phyloP scores from a whole-genome alignment of 371 early-diverging fungal genomes.

The Apophysomyces variabilis region DNA sequence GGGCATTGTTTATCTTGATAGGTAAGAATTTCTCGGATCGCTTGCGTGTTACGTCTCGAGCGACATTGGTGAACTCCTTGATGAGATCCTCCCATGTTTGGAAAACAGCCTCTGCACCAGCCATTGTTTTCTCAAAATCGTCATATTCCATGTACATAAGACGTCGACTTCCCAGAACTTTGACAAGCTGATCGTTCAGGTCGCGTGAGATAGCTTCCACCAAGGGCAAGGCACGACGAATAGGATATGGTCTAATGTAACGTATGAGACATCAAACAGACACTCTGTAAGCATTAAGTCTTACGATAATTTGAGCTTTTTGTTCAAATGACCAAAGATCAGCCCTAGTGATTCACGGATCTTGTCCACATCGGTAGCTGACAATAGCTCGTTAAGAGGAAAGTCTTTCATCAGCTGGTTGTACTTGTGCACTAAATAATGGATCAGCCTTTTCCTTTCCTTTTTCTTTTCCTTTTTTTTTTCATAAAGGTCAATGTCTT shows the following conservation, averaged over 20 bases:
- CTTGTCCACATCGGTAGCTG: constrained; percentile 91
- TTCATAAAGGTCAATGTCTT: not conserved
- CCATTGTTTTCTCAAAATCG: constrained; percentile 82
- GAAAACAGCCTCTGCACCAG: constrained; percentile 90
- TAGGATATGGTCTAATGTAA: constrained; percentile 83
- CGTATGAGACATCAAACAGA: not conserved
- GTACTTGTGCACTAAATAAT: constrained; percentile 81
- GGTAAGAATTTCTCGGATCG: constrained; percentile 93
- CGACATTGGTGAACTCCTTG: constrained; percentile 95
- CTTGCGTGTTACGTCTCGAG: constrained; percentile 94
- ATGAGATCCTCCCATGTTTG: constrained; percentile 94
- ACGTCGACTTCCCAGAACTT: constrained; percentile 85
- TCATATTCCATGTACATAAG: constrained; percentile 93
- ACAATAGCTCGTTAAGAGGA: constrained; percentile 93
- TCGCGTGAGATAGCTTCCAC: constrained; percentile 96
- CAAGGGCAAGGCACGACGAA: constrained; percentile 89
- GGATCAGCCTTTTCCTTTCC: not conserved
- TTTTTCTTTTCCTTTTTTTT: not conserved
- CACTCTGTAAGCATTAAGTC: constrained; percentile 17
- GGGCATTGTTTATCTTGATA: constrained; percentile 92
- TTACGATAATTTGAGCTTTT: constrained; percentile 92
- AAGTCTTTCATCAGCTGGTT: constrained; percentile 98
- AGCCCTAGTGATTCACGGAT: constrained; percentile 78
- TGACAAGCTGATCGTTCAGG: constrained; percentile 89
- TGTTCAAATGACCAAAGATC: constrained; percentile 95